phyloP scores from a whole-genome alignment of 805 yeast genomes.

The Sporopachydermia lactativora region DNA sequence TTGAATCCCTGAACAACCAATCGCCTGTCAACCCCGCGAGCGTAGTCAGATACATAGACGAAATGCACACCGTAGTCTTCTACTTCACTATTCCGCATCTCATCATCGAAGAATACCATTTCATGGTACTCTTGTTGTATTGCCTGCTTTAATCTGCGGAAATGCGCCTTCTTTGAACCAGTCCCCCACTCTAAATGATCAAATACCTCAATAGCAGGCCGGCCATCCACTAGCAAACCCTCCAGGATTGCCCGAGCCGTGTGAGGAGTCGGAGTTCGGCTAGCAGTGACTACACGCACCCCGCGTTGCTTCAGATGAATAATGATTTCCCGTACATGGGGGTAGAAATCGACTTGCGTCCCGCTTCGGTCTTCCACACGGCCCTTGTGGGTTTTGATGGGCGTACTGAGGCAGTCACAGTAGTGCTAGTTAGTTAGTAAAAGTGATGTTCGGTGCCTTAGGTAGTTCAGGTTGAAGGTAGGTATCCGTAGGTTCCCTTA shows the following conservation, averaged over 20 bases:
- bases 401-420: conserved; percentile 64
- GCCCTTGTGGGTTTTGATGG: conserved; percentile 26
- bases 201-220: conserved; percentile 37
- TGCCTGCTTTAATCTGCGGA: conserved; percentile 31
- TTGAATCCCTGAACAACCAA: conserved; percentile 33
- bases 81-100: conserved; percentile 63
- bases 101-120: conserved; percentile 69
- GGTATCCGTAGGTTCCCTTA: too few relatives aligned
- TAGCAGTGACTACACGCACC: conserved; percentile 52
- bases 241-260: conserved; percentile 53
- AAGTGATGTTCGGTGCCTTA: too few relatives aligned
- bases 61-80: conserved; percentile 57
- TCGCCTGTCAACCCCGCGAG: conserved; percentile 39
- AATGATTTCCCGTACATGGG: conserved; percentile 55
- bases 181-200: conserved; percentile 57
- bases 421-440: too few relatives aligned
- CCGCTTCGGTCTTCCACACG: conserved; percentile 41
- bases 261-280: conserved; percentile 68
- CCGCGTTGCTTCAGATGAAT: conserved; percentile 31
- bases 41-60: conserved; percentile 44
- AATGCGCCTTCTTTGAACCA: conserved; percentile 39
- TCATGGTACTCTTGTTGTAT: conserved; percentile 33
- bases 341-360: conserved; percentile 39
- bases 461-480: too few relatives aligned
- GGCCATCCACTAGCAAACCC: conserved; percentile 36